phyloP scores from a whole-genome alignment of 1,284 basidiomycete genomes.

The Limonomyces culmigenus region DNA sequence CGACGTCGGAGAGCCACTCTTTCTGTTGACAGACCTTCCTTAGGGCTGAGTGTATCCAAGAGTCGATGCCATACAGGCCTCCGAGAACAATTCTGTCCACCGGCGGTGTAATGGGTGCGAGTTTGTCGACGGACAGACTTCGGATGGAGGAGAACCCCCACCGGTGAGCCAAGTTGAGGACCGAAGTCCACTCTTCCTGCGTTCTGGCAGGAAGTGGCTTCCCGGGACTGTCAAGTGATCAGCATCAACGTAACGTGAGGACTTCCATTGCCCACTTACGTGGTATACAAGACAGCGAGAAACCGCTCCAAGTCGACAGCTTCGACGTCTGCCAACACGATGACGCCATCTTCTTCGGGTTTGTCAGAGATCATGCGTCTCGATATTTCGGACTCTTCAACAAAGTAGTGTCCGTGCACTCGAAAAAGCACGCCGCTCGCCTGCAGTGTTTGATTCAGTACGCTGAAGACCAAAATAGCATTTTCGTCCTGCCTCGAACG shows the following conservation, averaged over 20 bases:
- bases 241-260: not conserved
- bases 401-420: no score
- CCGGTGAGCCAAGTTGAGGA: not conserved
- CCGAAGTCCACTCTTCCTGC: conserved; percentile 1
- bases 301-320: conserved; percentile 19
- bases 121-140: not conserved
- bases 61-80: no score
- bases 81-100: conserved; percentile 2
- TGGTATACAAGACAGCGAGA: conserved; percentile 3
- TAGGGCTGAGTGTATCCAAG: no score
- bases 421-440: no score
- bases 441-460: no score
- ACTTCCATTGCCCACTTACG: not conserved
- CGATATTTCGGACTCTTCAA: no score
- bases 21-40: no score
- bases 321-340: conserved; percentile 25
- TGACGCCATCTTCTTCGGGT: not conserved
- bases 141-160: conserved; percentile 1
- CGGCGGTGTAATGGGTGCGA: not conserved
- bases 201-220: not conserved
- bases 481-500: no score
- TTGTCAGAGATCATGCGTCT: no score
- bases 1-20: no score
- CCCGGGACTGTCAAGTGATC: not conserved
- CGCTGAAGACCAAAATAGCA: no score